A percentile compares a stretch with the other conserved stretches of the same genome.
Conservation (phyloP, 2,329 filamentous ascomycete species). For the Pseudogymnoascus sp. region DNA sequence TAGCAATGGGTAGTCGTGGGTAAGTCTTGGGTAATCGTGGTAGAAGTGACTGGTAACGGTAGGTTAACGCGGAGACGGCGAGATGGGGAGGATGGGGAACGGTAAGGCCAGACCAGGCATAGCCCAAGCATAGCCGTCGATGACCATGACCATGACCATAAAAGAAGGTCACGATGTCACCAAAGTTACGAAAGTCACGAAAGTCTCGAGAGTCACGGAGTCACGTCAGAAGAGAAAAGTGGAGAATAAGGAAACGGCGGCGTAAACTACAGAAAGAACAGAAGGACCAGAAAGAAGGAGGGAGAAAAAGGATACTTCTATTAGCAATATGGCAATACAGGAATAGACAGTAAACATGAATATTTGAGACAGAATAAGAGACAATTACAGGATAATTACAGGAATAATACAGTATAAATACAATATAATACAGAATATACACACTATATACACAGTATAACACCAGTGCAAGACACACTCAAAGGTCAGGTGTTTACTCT, state of each 20-base stretch:
- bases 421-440: too few relatives aligned
- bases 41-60: not conserved
- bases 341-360: too few relatives aligned
- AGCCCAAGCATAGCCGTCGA: not conserved
- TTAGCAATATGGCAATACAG: too few relatives aligned
- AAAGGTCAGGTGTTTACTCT: not conserved
- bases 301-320: not conserved
- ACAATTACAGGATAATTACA: not conserved
- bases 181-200: not conserved
- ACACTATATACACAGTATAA: too few relatives aligned
- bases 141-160: not conserved
- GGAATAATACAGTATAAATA: too few relatives aligned
- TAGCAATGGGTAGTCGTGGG: not conserved
- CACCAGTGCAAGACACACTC: not conserved
- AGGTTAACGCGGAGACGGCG: not conserved
- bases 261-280: not conserved
- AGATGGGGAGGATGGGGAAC: not conserved
- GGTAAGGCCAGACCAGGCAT: not conserved
- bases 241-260: not conserved
- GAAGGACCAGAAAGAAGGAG: not conserved
- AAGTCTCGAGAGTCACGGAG: not conserved
- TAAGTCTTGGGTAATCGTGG: not conserved
- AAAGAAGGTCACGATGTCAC: constrained; percentile 4
- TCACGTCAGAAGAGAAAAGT: constrained; percentile 9
- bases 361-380: too few relatives aligned